phyloP scores from a whole-genome alignment of 192 early-diverging fungal species.

The Podila epicladia region DNA sequence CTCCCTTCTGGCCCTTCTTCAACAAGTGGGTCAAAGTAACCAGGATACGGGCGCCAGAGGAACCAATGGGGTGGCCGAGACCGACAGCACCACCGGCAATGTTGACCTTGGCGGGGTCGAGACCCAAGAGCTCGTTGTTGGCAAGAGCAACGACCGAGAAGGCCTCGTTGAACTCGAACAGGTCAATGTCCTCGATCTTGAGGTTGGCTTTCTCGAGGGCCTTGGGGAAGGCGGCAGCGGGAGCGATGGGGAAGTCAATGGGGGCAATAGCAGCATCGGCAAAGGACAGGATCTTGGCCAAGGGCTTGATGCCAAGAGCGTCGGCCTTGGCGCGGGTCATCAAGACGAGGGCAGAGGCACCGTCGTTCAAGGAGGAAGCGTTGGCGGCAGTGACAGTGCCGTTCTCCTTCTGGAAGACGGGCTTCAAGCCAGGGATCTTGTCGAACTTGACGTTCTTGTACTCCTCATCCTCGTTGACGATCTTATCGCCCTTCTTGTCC shows the following conservation, averaged over 20 bases:
- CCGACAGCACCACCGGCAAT: constrained; percentile 85
- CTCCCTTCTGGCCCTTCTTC: constrained; percentile 84
- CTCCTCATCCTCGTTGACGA: constrained; percentile 91
- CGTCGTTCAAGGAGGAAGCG: constrained; percentile 95
- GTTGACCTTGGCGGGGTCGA: constrained; percentile 78
- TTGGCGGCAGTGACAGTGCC: constrained; percentile 96
- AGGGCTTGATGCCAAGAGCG: constrained; percentile 81
- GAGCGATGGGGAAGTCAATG: constrained; percentile 96
- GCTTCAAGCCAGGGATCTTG: constrained; percentile 79
- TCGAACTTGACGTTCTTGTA: constrained; percentile 94
- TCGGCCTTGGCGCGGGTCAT: constrained; percentile 81
- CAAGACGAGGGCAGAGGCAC: constrained; percentile 91
- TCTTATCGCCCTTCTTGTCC: constrained; percentile 82
- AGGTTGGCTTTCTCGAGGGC: constrained; percentile 90
- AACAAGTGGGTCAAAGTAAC: constrained; percentile 85
- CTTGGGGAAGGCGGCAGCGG: constrained; percentile 90
- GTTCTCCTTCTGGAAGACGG: constrained; percentile 85
- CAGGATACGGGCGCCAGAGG: constrained; percentile 83
- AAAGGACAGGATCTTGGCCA: constrained; percentile 88
- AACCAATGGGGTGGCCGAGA: constrained; percentile 86
- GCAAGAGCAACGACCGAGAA: constrained; percentile 92
- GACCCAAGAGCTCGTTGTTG: constrained; percentile 88
- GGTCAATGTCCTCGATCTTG: constrained; percentile 82
- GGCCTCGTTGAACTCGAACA: constrained; percentile 98
- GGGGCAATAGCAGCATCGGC: constrained; percentile 93